Evolutionary conservation across 2,329 filamentous ascomycete species (phyloP).

Genomic region (Chrysoporthe austroafricana): DNA sequence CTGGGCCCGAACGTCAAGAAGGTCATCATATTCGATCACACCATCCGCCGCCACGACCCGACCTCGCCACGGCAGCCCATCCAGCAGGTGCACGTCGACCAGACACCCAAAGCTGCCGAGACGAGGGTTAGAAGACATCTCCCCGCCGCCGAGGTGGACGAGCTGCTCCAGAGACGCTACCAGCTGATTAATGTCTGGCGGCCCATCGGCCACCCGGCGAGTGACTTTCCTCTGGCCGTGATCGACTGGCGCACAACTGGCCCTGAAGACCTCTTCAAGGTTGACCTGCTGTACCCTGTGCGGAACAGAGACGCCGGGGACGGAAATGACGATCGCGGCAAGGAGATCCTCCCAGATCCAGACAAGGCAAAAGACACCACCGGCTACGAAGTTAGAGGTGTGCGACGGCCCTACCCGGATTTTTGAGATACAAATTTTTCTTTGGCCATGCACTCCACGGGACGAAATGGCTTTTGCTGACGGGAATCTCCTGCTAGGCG

Average conservation of each 20-base stretch:
- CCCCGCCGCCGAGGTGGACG: constrained; percentile 56
- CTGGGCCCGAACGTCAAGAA: constrained; percentile 58
- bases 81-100: constrained; percentile 73
- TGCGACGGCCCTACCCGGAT: constrained; percentile 9
- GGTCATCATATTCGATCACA: constrained; percentile 74
- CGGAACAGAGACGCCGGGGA: constrained; percentile 37
- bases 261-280: constrained; percentile 61
- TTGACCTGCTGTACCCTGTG: constrained; percentile 66
- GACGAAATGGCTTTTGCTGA: constrained; percentile 4
- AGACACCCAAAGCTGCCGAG: constrained; percentile 66
- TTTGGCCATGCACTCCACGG: no score
- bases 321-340: constrained; percentile 59
- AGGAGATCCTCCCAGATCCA: constrained; percentile 58
- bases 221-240: constrained; percentile 67
- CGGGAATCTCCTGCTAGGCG: constrained; percentile 44
- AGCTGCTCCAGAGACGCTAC: constrained; percentile 60
- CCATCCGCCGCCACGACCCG: constrained; percentile 62
- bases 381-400: constrained; percentile 60
- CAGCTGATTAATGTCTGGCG: constrained; percentile 76
- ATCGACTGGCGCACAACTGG: constrained; percentile 65
- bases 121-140: constrained; percentile 65
- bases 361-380: constrained; percentile 51
- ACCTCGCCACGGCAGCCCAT: constrained; percentile 65
- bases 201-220: constrained; percentile 64
- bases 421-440: neutral